Conservation (phyloP, 768 basidiomycete species). For the Auricularia sp. region DNA sequence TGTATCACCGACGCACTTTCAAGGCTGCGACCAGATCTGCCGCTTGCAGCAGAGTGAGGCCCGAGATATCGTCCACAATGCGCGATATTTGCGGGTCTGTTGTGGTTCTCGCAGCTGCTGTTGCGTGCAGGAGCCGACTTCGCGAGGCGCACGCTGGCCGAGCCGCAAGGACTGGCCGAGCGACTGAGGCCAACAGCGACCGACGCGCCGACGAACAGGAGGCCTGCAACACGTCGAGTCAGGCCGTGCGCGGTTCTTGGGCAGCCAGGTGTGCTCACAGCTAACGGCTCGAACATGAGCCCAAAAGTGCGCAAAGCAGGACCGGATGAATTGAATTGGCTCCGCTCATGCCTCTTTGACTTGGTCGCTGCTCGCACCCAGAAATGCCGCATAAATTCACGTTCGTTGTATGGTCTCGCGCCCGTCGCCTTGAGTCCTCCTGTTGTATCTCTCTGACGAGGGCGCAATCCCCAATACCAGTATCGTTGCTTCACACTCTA, state of each 20-base stretch:
- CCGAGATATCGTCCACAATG: constrained; percentile 90
- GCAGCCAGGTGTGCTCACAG: background rate
- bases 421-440: no score
- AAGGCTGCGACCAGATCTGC: constrained; percentile 86
- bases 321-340: background rate
- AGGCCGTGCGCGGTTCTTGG: background rate
- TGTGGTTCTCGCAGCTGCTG: background rate
- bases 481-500: no score
- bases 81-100: constrained; percentile 59
- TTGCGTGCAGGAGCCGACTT: background rate
- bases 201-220: background rate
- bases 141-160: background rate
- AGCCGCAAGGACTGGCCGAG: background rate
- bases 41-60: constrained; percentile 83
- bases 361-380: no score
- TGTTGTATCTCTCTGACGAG: no score
- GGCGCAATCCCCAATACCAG: no score
- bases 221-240: background rate
- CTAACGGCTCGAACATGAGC: background rate
- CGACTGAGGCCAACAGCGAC: background rate
- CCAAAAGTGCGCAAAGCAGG: background rate
- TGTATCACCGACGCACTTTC: constrained; percentile 54
- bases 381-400: no score
- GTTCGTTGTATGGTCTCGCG: no score
- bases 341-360: background rate